Base-by-base conservation (phyloP, 2,329 filamentous ascomycete genomes). In the Trichoderma atrobrunneum region DNA sequence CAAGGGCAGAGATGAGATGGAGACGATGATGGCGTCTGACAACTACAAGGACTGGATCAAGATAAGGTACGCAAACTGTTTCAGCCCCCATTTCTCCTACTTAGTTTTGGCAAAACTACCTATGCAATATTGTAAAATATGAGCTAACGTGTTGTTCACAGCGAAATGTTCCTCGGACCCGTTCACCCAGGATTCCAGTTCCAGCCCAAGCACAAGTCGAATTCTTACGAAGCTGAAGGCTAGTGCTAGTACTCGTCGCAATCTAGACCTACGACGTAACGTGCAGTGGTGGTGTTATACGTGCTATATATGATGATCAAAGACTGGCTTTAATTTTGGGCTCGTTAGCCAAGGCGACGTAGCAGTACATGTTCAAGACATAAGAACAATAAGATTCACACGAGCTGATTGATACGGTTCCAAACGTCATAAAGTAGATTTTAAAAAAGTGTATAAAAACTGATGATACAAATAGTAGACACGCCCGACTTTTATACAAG, bases 31-130 rank as follows among this genome's bases (percentile, higher is more conserved):
- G 83, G 91, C 91, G 16, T 98, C 94, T 82, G 89, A 90, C 74
- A 94, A 98, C 82, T 98, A 97, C 84, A 92, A 92, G 84, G 96
- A 99, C 82, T 99, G 96, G 96, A 94, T 99, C 81, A 98, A 97
- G 85, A 97, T 99, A 78, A 97, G 91, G 94, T 96, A 88, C 81
- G 90, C 86, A 69, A 72, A 34, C 54, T 59, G 32, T 14, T 28
- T 28, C 10, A 18, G 8, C 10, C 26, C 10, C 18, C 8, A 1
- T 10, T 34, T 61, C 24, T 54, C 2, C 39, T 60, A 16, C 7
- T 34, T 43, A n/a, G 6, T 18, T 57, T 61, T 43, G n/a, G n/a
- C n/a, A 54, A 14, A 26, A 28, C 14, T 24, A 59, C 12, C 18
- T 12, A 26, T 36, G n/a, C 8, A 1, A 28, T 34, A 14, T 16